phyloP scores from a whole-genome alignment of 2,329 filamentous ascomycete genomes.

The Metarhizium robertsii region DNA sequence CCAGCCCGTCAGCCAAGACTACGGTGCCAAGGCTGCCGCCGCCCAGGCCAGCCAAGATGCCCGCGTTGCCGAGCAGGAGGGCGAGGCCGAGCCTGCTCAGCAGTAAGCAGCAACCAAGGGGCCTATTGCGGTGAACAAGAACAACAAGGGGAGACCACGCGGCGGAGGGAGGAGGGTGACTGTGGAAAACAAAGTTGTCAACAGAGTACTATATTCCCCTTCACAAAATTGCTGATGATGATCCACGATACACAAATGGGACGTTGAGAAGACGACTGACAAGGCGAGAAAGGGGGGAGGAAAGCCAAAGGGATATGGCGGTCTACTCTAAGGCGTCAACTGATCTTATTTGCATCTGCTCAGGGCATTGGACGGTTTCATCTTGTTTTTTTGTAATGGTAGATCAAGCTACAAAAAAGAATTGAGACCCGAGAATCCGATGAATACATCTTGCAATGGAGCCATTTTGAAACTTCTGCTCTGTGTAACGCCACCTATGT shows the following conservation, averaged over 20 bases:
- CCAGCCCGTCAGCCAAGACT: slow-evolving; percentile 96
- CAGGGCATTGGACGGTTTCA: slow-evolving; percentile 28
- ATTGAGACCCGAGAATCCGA: slow-evolving; percentile 26
- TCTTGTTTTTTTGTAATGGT: slow-evolving; percentile 27
- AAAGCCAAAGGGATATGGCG: slow-evolving; percentile 19
- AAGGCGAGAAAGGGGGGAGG: slow-evolving; percentile 4
- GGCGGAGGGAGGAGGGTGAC: neutral
- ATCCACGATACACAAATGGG: neutral
- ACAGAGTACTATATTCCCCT: neutral
- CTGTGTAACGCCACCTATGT: too few species aligned
- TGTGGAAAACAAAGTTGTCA: neutral
- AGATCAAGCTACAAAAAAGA: slow-evolving; percentile 25
- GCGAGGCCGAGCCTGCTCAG: slow-evolving; percentile 37
- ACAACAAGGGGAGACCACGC: slow-evolving; percentile 2
- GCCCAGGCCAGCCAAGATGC: slow-evolving; percentile 57
- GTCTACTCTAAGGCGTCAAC: slow-evolving; percentile 30
- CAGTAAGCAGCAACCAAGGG: slow-evolving; percentile 25
- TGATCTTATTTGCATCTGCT: slow-evolving; percentile 32
- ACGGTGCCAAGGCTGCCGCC: slow-evolving; percentile 82
- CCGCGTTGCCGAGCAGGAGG: slow-evolving; percentile 48
- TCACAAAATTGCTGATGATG: neutral
- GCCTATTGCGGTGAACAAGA: slow-evolving; percentile 10
- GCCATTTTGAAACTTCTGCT: neutral
- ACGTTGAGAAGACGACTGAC: neutral
- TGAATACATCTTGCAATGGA: slow-evolving; percentile 2